Evolutionary conservation across 2,329 filamentous ascomycete genomes (phyloP).

Genomic region (Penicillium brasilianum): DNA sequence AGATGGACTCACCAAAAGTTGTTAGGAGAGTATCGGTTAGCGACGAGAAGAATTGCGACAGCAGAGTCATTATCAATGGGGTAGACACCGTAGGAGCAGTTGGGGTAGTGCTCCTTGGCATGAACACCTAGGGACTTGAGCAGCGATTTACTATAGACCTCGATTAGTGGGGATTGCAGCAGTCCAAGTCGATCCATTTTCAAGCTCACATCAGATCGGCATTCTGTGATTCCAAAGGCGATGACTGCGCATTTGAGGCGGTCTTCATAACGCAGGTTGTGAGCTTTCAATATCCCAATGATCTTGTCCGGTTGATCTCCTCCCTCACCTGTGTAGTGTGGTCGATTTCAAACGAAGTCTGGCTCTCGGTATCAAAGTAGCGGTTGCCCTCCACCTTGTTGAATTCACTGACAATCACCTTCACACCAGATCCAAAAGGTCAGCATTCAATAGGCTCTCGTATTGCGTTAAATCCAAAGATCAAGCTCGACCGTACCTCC

Average conservation of each 20-base stretch:
- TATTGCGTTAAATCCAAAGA: not conserved
- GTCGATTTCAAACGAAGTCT: slow-evolving; percentile 86
- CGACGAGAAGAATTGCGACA: slow-evolving; percentile 81
- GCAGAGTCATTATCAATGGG: slow-evolving; percentile 76
- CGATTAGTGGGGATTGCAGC: not conserved
- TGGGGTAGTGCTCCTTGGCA: slow-evolving; percentile 85
- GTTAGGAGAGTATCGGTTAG: slow-evolving; percentile 96
- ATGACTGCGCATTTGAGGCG: slow-evolving; percentile 79
- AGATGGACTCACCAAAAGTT: slow-evolving; percentile 79
- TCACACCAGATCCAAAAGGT: slow-evolving; percentile 10
- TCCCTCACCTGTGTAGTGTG: slow-evolving; percentile 72
- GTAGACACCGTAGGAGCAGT: slow-evolving; percentile 79
- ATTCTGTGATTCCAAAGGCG: slow-evolving; percentile 76
- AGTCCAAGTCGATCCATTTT: not conserved
- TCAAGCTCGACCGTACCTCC: slow-evolving; percentile 58
- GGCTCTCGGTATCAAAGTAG: slow-evolving; percentile 89
- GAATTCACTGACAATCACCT: slow-evolving; percentile 82
- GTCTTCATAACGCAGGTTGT: slow-evolving; percentile 58
- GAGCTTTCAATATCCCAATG: slow-evolving; percentile 11
- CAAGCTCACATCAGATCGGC: slow-evolving; percentile 75
- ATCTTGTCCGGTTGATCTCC: not conserved
- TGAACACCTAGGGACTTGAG: slow-evolving; percentile 77
- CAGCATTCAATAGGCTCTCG: slow-evolving; percentile 12
- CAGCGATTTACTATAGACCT: slow-evolving; percentile 72
- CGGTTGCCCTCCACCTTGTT: slow-evolving; percentile 79